Percentiles rank a stretch among this genome's conserved stretches.
Conservation (phyloP, 2,329 filamentous ascomycete species). For the Scedosporium apiospermum region DNA sequence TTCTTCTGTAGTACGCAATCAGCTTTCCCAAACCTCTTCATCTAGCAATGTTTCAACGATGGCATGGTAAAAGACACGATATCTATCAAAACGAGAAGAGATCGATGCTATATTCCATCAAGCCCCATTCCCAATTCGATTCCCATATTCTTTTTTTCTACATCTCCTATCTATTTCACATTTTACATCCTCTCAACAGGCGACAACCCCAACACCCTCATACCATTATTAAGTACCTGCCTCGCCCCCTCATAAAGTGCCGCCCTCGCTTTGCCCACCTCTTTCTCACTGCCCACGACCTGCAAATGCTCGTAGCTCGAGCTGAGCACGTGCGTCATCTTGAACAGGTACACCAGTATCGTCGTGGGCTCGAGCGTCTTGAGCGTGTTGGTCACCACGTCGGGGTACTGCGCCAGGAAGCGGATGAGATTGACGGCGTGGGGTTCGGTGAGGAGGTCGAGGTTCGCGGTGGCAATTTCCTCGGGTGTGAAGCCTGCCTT, state of each 20-base stretch:
- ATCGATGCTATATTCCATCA: too few species aligned
- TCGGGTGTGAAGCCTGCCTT: constrained; percentile 42
- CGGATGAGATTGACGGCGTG: constrained; percentile 67
- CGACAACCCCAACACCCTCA: constrained; percentile 68
- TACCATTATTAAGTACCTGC: constrained; percentile 71
- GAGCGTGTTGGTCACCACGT: constrained; percentile 73
- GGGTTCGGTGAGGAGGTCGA: constrained; percentile 58
- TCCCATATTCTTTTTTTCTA: background rate
- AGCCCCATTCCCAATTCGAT: background rate
- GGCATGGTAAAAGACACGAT: too few species aligned
- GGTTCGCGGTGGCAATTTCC: constrained; percentile 54
- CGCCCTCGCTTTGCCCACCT: constrained; percentile 63
- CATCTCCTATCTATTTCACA: background rate
- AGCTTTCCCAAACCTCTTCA: too few species aligned
- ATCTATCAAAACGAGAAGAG: too few species aligned
- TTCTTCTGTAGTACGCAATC: too few species aligned
- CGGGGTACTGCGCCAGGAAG: constrained; percentile 74
- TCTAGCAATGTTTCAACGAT: too few species aligned
- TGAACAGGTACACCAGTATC: constrained; percentile 61
- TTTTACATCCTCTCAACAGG: constrained; percentile 42
- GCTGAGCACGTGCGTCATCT: constrained; percentile 74
- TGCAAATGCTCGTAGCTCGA: constrained; percentile 74
- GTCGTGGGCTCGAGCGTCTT: constrained; percentile 69
- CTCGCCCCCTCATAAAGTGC: constrained; percentile 69
- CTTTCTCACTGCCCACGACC: constrained; percentile 69